phyloP scores from a whole-genome alignment of 805 yeast genomes.

The Schwanniomyces sp. region DNA sequence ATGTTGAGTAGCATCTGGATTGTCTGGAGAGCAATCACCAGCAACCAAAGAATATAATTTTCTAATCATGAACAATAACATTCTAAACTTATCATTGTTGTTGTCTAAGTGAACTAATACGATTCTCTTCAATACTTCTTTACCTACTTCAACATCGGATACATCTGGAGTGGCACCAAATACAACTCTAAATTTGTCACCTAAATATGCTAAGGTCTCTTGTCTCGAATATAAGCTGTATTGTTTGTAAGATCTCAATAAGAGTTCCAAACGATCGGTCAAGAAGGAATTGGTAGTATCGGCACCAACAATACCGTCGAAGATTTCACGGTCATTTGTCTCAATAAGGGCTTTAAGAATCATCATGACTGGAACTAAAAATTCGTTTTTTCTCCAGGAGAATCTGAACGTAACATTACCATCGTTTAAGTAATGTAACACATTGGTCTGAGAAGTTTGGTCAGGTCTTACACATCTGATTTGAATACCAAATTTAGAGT shows the following conservation, averaged over 20 bases:
- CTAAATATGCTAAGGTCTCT: conserved; percentile 91
- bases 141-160: conserved; percentile 88
- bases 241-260: conserved; percentile 83
- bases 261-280: conserved; percentile 95
- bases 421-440: conserved; percentile 90
- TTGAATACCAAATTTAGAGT: conserved; percentile 89
- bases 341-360: conserved; percentile 86
- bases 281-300: conserved; percentile 87
- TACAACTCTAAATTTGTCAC: conserved; percentile 93
- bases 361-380: conserved; percentile 90
- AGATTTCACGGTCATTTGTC: conserved; percentile 91
- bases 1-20: conserved; percentile 99
- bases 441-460: conserved; percentile 96
- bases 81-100: conserved; percentile 77
- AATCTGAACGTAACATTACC: conserved; percentile 97
- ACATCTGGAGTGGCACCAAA: conserved; percentile 86
- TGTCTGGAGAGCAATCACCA: conserved; percentile 95
- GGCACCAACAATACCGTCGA: conserved; percentile 92
- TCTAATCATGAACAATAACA: conserved; percentile 92
- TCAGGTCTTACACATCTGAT: conserved; percentile 94
- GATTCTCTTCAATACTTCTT: conserved; percentile 75
- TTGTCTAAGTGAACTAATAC: conserved; percentile 84
- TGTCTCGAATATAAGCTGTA: conserved; percentile 76
- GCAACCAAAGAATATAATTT: conserved; percentile 93
- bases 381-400: conserved; percentile 96